Percentiles rank a stretch among this genome's conserved stretches.
phyloP scores from a whole-genome alignment of 768 basidiomycete species.

The Calocera cornea region DNA sequence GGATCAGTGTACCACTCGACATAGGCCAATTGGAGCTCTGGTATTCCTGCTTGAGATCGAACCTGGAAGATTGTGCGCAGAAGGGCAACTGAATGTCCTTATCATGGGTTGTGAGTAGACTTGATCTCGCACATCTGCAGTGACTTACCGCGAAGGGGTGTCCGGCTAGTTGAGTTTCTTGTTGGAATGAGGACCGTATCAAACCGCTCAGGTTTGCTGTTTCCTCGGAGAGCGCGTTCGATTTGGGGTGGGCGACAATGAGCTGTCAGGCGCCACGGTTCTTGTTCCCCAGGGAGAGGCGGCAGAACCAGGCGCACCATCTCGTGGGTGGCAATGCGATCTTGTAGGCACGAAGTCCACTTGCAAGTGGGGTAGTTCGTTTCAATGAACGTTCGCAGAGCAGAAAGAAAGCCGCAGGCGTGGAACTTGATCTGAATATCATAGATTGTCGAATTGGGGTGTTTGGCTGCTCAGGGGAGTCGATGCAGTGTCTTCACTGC shows the following conservation, averaged over 20 bases:
- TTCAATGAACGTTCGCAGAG: neutral
- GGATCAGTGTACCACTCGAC: slow-evolving; percentile 19
- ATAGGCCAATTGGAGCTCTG: slow-evolving; percentile 17
- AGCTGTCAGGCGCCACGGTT: neutral
- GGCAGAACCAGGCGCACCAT: neutral
- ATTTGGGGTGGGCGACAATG: neutral
- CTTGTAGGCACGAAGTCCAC: neutral
- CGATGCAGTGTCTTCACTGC: too few relatives aligned
- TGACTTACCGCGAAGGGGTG: too few relatives aligned
- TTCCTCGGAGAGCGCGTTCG: neutral
- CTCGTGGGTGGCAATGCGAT: neutral
- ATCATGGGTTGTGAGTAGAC: too few relatives aligned
- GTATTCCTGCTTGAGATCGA: slow-evolving; percentile 7
- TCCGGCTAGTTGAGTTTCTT: neutral
- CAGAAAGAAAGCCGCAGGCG: neutral
- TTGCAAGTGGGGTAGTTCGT: neutral
- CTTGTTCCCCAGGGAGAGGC: neutral
- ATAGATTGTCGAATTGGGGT: too few relatives aligned
- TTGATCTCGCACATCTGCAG: too few relatives aligned
- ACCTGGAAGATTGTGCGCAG: slow-evolving; percentile 13
- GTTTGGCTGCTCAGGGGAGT: too few relatives aligned
- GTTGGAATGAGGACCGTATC: slow-evolving; percentile 11
- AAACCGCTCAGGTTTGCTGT: neutral
- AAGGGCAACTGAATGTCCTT: neutral
- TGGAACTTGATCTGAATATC: too few relatives aligned